These are phyloP conservation scores for Intubia oerlemansii DNA, from an alignment of 2,329 filamentous ascomycete species.

Conservation along the genomic window DNA sequence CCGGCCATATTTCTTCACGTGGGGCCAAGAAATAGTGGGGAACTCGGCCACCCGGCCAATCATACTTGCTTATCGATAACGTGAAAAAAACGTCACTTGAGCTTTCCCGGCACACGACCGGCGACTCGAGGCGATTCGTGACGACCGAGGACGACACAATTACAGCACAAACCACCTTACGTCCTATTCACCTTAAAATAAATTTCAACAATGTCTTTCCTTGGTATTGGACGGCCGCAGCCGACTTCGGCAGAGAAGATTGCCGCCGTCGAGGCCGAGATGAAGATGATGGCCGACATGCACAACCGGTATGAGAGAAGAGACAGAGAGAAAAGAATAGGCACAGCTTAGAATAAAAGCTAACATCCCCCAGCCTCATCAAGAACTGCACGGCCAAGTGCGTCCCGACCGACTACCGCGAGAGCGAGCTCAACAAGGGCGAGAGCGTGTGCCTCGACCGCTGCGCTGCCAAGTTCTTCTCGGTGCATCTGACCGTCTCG, in stretches of 20 bases:
- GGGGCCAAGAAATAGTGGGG: no score
- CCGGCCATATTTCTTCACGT: no score
- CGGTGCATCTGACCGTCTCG: constrained; percentile 92
- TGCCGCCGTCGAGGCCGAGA: constrained; percentile 84
- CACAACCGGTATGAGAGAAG: constrained; percentile 58
- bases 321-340: not conserved
- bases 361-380: constrained; percentile 42
- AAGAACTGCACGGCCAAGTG: constrained; percentile 88
- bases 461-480: constrained; percentile 95
- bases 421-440: constrained; percentile 95
- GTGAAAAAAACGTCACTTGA: no score
- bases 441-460: constrained; percentile 96
- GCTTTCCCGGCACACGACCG: no score
- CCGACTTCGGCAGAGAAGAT: constrained; percentile 95
- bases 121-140: no score
- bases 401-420: constrained; percentile 78
- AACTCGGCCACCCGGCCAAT: no score
- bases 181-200: not conserved
- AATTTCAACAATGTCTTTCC: constrained; percentile 9
- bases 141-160: no score
- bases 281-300: constrained; percentile 90
- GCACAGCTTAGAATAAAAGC: not conserved
- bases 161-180: no score
- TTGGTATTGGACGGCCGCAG: constrained; percentile 40
- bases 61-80: no score